phyloP scores from a whole-genome alignment of 2,329 filamentous ascomycete species.

The Penicillium psychrosexuale region DNA sequence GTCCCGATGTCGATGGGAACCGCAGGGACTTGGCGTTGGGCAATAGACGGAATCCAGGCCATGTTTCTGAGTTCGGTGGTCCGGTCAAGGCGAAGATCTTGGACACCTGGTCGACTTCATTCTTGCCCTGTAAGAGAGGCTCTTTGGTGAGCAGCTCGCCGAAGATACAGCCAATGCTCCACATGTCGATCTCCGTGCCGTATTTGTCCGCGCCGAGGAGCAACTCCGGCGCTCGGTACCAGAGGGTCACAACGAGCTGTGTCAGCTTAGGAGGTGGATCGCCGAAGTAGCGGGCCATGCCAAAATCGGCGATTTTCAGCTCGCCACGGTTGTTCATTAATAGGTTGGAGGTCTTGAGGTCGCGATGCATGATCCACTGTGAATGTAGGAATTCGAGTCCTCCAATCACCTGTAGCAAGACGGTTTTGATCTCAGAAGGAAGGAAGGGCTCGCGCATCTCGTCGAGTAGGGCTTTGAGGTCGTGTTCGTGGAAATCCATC shows the following conservation, averaged over 20 bases:
- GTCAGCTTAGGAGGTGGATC: constrained; percentile 77
- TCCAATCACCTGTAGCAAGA: constrained; percentile 76
- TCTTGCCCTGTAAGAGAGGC: constrained; percentile 80
- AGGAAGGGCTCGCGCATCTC: constrained; percentile 94
- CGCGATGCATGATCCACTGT: constrained; percentile 87
- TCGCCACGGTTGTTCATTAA: constrained; percentile 92
- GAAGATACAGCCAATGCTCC: constrained; percentile 95
- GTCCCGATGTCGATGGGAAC: constrained; percentile 51
- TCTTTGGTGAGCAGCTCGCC: constrained; percentile 82
- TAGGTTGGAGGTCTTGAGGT: constrained; percentile 90
- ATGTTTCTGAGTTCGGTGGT: constrained; percentile 74
- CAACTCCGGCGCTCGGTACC: constrained; percentile 92
- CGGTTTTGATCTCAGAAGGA: constrained; percentile 85
- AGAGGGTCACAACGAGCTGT: constrained; percentile 90
- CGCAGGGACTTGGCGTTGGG: constrained; percentile 81
- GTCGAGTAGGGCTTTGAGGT: constrained; percentile 87
- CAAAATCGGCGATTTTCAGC: constrained; percentile 96
- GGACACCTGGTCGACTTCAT: constrained; percentile 86
- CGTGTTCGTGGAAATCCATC: constrained; percentile 96
- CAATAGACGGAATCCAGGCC: constrained; percentile 82
- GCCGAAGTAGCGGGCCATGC: constrained; percentile 89
- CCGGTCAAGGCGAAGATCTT: constrained; percentile 89
- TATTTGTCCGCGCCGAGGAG: constrained; percentile 78
- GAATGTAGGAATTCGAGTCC: constrained; percentile 83
- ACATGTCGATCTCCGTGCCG: constrained; percentile 78